These are phyloP conservation scores for Globisporangium cylindrosporum DNA, from an alignment of 352 stramenopile species.

Conservation along the genomic window DNA sequence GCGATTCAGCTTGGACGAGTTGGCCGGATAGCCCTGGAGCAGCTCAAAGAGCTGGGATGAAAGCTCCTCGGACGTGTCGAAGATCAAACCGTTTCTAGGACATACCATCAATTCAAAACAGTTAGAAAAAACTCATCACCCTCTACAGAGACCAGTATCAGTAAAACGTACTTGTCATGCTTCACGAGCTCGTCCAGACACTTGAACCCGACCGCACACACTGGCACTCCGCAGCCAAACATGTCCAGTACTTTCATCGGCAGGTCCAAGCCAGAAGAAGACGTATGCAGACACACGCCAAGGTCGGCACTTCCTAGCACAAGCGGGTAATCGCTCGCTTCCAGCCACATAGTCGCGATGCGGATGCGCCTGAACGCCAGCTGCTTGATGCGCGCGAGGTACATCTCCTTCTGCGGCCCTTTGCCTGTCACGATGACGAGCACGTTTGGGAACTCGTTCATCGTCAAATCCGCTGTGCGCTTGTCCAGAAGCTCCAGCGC, in stretches of 20 bases:
- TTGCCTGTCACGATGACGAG: slow-evolving; percentile 98
- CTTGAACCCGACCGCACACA: slow-evolving; percentile 95
- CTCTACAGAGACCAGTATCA: neutral
- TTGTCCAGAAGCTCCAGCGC: slow-evolving; percentile 85
- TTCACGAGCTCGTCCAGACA: slow-evolving; percentile 97
- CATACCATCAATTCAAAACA: neutral
- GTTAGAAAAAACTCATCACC: neutral
- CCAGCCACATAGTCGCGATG: slow-evolving; percentile 96
- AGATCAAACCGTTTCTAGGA: slow-evolving; percentile 71
- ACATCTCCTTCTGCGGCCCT: slow-evolving; percentile 92
- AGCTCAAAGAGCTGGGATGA: slow-evolving; percentile 59
- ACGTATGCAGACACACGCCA: slow-evolving; percentile 98
- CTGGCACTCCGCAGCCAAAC: slow-evolving; percentile 96
- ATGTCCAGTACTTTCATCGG: slow-evolving; percentile 99
- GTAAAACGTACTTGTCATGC: slow-evolving; percentile 85
- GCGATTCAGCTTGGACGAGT: slow-evolving; percentile 40
- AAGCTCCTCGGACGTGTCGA: slow-evolving; percentile 55
- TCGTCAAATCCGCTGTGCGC: slow-evolving; percentile 34
- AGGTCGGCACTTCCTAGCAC: slow-evolving; percentile 94
- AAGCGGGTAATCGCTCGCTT: slow-evolving; percentile 95
- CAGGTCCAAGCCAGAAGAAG: slow-evolving; percentile 97
- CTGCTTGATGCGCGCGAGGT: slow-evolving; percentile 75
- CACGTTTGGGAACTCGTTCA: slow-evolving; percentile 69
- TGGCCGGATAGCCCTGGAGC: slow-evolving; percentile 50
- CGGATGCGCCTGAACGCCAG: slow-evolving; percentile 76